Evolutionary conservation across 2,329 filamentous ascomycete species (phyloP).

Genomic region (Ophiostoma novo-ulmi): DNA sequence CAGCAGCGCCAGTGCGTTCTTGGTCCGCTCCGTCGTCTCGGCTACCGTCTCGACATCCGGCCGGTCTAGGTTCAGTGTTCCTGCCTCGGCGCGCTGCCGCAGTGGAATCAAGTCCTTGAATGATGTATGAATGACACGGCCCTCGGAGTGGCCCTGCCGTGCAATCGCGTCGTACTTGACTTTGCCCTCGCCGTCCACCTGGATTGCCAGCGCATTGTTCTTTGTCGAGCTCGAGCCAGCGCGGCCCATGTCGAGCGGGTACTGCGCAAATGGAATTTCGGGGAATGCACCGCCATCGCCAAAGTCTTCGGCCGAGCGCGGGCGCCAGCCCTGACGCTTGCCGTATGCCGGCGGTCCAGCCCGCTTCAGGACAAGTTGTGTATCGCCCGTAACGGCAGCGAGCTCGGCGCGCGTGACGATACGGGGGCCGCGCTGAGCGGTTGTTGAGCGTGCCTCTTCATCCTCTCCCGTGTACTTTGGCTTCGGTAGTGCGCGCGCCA

Average conservation of each 20-base stretch:
- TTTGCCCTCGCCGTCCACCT: conserved; percentile 86
- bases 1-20: conserved; percentile 74
- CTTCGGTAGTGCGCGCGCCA: conserved; percentile 77
- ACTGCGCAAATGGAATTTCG: conserved; percentile 70
- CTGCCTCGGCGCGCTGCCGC: conserved; percentile 84
- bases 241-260: conserved; percentile 89
- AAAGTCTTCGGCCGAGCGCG: conserved; percentile 82
- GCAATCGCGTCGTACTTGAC: conserved; percentile 97
- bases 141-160: conserved; percentile 76
- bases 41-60: conserved; percentile 80
- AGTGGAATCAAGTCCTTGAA: conserved; percentile 97
- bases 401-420: conserved; percentile 56
- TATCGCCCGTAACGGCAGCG: conserved; percentile 59
- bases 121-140: conserved; percentile 82
- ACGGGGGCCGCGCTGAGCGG: conserved; percentile 72
- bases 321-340: conserved; percentile 83
- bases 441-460: conserved; percentile 68
- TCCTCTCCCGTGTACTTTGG: conserved; percentile 88
- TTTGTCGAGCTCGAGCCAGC: conserved; percentile 57
- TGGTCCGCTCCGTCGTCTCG: conserved; percentile 80
- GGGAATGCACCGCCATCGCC: conserved; percentile 72
- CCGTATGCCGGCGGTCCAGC: conserved; percentile 69
- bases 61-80: conserved; percentile 79
- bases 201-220: conserved; percentile 85
- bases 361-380: conserved; percentile 75